A percentile compares a stretch with the other conserved stretches of the same genome.
These are phyloP conservation scores for Strobilomyces dryophilus DNA, from an alignment of 768 basidiomycete genomes.

Conservation along the genomic window DNA sequence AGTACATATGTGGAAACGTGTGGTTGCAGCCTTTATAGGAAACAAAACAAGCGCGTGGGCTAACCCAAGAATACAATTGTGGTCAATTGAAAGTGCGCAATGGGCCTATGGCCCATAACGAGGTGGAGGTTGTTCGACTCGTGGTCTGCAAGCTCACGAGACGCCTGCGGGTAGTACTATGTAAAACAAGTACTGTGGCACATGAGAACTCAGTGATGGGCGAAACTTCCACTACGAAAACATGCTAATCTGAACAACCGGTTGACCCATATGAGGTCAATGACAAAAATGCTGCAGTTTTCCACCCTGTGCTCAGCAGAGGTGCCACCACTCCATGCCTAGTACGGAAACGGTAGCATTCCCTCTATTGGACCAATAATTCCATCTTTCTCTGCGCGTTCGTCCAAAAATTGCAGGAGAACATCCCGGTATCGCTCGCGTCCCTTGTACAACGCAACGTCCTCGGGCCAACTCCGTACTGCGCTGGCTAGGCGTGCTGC, in stretches of 20 bases:
- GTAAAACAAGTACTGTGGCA: too few relatives aligned
- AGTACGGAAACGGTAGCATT: conserved; percentile 19
- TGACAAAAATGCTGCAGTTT: not conserved
- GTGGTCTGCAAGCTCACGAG: not conserved
- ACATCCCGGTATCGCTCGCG: conserved; percentile 21
- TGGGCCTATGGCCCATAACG: not conserved
- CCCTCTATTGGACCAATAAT: conserved; percentile 11
- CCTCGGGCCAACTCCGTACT: conserved; percentile 64
- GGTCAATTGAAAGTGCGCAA: not conserved
- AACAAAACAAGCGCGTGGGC: conserved; percentile 8
- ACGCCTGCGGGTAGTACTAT: not conserved
- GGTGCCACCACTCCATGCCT: not conserved
- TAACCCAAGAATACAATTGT: conserved; percentile 6
- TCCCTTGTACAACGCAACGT: conserved; percentile 40
- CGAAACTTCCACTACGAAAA: not conserved
- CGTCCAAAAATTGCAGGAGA: conserved; percentile 24
- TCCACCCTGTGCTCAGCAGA: not conserved
- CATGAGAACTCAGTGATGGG: not conserved
- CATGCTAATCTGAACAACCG: not conserved
- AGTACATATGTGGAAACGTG: conserved; percentile 4
- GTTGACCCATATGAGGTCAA: not conserved
- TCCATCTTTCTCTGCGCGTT: conserved; percentile 20
- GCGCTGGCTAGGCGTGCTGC: conserved; percentile 63
- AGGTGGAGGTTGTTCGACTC: too few relatives aligned
- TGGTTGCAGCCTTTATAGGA: conserved; percentile 9